Evolutionary conservation across 257 asterid genomes (phyloP).

Genomic region (Solanum pennellii): DNA sequence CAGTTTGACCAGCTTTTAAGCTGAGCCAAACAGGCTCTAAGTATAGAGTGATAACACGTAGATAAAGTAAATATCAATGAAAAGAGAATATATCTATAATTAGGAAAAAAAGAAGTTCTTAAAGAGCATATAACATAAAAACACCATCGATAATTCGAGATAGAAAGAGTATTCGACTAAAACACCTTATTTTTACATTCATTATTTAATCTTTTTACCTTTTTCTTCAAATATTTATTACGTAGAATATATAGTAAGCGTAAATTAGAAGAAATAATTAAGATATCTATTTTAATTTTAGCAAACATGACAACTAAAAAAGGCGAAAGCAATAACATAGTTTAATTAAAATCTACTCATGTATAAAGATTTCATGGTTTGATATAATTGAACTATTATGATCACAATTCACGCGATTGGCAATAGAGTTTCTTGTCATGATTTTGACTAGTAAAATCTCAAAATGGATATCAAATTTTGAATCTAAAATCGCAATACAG

Average conservation of each 20-base stretch:
- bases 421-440: neutral
- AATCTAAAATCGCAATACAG: neutral
- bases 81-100: no score
- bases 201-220: no score
- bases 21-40: no score
- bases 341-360: neutral
- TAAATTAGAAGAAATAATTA: neutral
- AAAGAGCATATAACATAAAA: no score
- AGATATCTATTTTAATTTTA: neutral
- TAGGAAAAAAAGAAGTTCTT: no score
- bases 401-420: neutral
- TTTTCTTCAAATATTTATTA: neutral
- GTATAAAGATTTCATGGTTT: no score
- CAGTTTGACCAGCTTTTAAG: no score
- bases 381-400: neutral
- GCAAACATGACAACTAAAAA: neutral
- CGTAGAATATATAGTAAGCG: neutral
- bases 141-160: no score
- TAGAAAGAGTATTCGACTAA: neutral
- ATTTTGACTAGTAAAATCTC: neutral
- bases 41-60: no score
- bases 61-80: no score
- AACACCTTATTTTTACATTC: neutral
- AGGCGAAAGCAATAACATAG: no score
- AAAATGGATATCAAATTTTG: accelerated